Percentiles rank a stretch among this genome's conserved stretches.
Evolutionary conservation across 2,329 filamentous ascomycete species (phyloP).

Genomic region (Tolypocladium ovalisporum): DNA sequence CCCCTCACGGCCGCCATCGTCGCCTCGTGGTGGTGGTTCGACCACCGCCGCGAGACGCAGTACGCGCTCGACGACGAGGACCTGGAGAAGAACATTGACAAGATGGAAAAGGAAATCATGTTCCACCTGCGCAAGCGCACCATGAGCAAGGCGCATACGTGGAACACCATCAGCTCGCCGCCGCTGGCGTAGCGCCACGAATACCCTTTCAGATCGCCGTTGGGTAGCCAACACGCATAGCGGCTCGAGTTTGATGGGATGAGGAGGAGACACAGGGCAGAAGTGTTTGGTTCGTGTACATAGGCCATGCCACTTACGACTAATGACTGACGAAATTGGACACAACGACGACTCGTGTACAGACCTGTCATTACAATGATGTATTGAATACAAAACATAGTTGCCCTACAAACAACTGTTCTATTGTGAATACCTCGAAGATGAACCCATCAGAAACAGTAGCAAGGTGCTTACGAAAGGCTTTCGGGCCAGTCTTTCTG

Average conservation of each 20-base stretch:
- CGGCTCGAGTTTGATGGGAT: neutral
- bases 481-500: neutral
- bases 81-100: conserved; percentile 42
- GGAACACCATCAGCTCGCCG: conserved; percentile 29
- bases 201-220: neutral
- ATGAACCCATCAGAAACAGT: no score
- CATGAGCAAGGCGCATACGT: conserved; percentile 44
- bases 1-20: conserved; percentile 47
- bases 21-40: conserved; percentile 42
- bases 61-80: conserved; percentile 38
- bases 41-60: conserved; percentile 35
- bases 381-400: neutral
- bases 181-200: conserved; percentile 7
- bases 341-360: neutral
- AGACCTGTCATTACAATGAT: neutral
- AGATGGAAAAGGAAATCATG: conserved; percentile 48
- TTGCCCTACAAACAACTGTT: neutral
- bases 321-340: conserved; percentile 3
- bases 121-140: conserved; percentile 43
- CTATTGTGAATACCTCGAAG: neutral
- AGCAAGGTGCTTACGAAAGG: neutral
- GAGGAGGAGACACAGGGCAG: neutral
- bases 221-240: neutral
- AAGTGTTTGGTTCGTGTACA: neutral
- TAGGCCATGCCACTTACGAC: neutral